Evolutionary conservation across 164 flowering plant genomes (phyloP).

Genomic region (Akebia trifoliata): DNA sequence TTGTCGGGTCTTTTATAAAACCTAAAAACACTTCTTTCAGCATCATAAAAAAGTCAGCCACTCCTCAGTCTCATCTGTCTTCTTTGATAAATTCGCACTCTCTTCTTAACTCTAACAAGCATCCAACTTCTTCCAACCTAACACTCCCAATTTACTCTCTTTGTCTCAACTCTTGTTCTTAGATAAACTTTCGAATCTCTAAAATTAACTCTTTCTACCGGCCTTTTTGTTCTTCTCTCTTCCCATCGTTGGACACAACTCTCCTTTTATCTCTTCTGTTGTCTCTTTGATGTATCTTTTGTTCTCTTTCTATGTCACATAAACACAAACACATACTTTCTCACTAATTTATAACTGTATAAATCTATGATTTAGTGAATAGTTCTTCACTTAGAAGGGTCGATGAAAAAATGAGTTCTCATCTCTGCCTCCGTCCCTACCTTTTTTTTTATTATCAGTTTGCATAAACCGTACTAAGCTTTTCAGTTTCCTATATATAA

Average conservation of each 20-base stretch:
- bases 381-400: background rate
- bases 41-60: no score
- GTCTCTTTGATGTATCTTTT: background rate
- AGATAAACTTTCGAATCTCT: background rate
- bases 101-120: background rate
- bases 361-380: background rate
- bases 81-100: no score
- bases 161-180: background rate
- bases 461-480: conserved; percentile 11
- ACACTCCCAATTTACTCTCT: background rate
- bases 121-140: conserved; percentile 4
- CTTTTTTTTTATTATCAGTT: background rate
- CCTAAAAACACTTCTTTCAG: no score
- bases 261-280: background rate
- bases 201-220: background rate
- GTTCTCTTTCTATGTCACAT: no score
- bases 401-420: conserved; percentile 7
- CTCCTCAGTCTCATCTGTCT: no score
- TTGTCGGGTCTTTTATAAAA: no score
- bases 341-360: background rate
- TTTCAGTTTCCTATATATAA: background rate
- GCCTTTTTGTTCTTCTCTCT: background rate
- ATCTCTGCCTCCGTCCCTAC: conserved; percentile 11
- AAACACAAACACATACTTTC: no score
- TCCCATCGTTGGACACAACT: no score